Percentiles rank a stretch among this genome's conserved stretches.
Conservation (phyloP, 192 early-diverging fungal species). For the Lobosporangium transversale region DNA sequence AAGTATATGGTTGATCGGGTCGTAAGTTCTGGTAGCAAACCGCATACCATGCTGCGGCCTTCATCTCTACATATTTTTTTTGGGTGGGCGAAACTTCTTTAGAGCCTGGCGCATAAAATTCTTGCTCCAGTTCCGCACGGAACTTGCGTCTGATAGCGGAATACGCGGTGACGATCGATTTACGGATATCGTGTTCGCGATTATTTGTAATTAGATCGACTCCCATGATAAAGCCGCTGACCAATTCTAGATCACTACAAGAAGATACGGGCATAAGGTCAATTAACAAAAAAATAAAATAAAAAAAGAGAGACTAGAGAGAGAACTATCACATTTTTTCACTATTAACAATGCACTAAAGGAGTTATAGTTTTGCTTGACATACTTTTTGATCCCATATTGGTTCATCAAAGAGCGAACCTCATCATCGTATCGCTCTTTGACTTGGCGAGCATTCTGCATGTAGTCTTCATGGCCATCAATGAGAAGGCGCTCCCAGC, state of each 20-base stretch:
- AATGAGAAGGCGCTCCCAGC: slow-evolving; percentile 55
- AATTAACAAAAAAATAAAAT: background rate
- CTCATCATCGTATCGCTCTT: slow-evolving; percentile 62
- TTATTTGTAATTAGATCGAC: slow-evolving; percentile 57
- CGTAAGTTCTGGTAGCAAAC: slow-evolving; percentile 66
- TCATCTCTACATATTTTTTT: slow-evolving; percentile 45
- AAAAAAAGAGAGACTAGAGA: background rate
- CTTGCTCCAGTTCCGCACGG: slow-evolving; percentile 58
- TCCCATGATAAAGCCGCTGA: slow-evolving; percentile 51
- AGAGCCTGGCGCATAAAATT: slow-evolving; percentile 44
- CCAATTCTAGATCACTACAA: slow-evolving; percentile 50
- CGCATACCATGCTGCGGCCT: slow-evolving; percentile 77
- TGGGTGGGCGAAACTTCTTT: slow-evolving; percentile 21
- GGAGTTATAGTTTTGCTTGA: too few species aligned
- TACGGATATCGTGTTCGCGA: slow-evolving; percentile 59
- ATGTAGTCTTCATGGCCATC: slow-evolving; percentile 63
- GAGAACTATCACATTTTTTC: slow-evolving; percentile 56
- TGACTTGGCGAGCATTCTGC: slow-evolving; percentile 54
- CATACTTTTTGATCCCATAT: slow-evolving; percentile 61
- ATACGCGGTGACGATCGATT: slow-evolving; percentile 55
- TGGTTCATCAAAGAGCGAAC: slow-evolving; percentile 71
- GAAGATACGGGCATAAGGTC: too few species aligned
- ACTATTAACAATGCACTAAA: too few species aligned
- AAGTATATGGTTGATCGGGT: slow-evolving; percentile 27
- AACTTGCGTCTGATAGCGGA: slow-evolving; percentile 50